A percentile compares a stretch with the other conserved stretches of the same genome.
Conservation (phyloP, 305 asterid species). For the Vinca major region DNA sequence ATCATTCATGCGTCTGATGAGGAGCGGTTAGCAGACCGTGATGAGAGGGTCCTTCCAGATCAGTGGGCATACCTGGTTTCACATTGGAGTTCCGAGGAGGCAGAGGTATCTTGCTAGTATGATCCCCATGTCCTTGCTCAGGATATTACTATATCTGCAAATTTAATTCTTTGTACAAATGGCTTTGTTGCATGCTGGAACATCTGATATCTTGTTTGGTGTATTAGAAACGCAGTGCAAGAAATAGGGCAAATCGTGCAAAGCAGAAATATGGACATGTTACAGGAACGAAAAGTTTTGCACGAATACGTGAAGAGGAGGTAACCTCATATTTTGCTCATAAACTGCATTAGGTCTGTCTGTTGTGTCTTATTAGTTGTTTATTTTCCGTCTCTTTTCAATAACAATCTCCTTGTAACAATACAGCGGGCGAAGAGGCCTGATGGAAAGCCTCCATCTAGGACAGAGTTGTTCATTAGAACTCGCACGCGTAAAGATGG, state of each 20-base stretch:
- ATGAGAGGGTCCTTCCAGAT: conserved; percentile 40
- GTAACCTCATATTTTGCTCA: conserved; percentile 15
- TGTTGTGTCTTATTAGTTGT: background rate
- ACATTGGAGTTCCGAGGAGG: conserved; percentile 31
- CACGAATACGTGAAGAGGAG: conserved; percentile 37
- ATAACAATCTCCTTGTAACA: background rate
- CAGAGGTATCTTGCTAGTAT: conserved; percentile 22
- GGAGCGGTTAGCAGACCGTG: conserved; percentile 36
- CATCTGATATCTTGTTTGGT: conserved; percentile 4
- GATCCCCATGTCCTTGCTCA: background rate
- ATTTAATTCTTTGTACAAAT: background rate
- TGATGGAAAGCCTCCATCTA: conserved; percentile 31
- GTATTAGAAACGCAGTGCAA: conserved; percentile 30
- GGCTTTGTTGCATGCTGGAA: background rate
- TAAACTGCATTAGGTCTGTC: background rate
- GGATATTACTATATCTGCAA: conserved; percentile 3
- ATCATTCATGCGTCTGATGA: conserved; percentile 29
- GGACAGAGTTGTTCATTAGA: conserved; percentile 35
- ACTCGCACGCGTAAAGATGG: conserved; percentile 38
- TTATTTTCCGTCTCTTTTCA: background rate
- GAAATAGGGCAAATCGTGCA: conserved; percentile 29
- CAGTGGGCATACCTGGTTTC: conserved; percentile 36
- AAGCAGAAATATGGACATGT: conserved; percentile 25
- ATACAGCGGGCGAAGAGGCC: conserved; percentile 25
- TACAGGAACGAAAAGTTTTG: conserved; percentile 35